Percentiles rank a stretch among this genome's conserved stretches.
Evolutionary conservation across 179 eudicot species (phyloP).

Genomic region (Beta corolliflora): DNA sequence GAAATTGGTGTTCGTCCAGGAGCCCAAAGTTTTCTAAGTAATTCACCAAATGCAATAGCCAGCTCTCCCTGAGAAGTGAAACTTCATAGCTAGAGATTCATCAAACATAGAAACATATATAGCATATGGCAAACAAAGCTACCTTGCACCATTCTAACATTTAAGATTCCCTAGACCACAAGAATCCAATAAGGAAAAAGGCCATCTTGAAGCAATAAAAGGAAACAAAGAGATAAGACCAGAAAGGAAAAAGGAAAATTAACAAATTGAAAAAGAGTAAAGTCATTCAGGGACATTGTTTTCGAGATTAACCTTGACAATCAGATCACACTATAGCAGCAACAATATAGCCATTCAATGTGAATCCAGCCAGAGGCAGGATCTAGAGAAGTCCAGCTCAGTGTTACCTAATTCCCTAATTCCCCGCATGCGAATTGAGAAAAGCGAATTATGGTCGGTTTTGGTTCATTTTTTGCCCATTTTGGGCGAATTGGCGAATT

Average conservation of each 20-base stretch:
- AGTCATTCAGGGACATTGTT: no score
- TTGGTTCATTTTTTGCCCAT: no score
- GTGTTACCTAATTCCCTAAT: no score
- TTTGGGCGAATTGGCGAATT: no score
- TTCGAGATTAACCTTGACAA: no score
- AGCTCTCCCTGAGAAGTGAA: conserved; percentile 71
- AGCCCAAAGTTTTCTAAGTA: conserved; percentile 88
- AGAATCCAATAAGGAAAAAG: neutral
- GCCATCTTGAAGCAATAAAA: neutral
- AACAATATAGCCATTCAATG: no score
- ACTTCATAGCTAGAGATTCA: neutral
- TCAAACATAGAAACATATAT: neutral
- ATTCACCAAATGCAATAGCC: conserved; percentile 94
- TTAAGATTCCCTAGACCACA: neutral
- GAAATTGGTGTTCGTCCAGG: conserved; percentile 90
- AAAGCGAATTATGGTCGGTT: no score
- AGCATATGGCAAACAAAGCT: neutral
- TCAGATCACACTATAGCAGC: no score
- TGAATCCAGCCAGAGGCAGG: no score
- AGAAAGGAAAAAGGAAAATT: neutral
- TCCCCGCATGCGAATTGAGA: no score
- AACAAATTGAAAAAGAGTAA: neutral
- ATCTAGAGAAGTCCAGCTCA: no score
- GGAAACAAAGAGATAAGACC: neutral
- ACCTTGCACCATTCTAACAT: neutral